A percentile compares a stretch with the other conserved stretches of the same genome.
Evolutionary conservation across 116 monocot species (phyloP).

Genomic region (Phalaenopsis hybrid): DNA sequence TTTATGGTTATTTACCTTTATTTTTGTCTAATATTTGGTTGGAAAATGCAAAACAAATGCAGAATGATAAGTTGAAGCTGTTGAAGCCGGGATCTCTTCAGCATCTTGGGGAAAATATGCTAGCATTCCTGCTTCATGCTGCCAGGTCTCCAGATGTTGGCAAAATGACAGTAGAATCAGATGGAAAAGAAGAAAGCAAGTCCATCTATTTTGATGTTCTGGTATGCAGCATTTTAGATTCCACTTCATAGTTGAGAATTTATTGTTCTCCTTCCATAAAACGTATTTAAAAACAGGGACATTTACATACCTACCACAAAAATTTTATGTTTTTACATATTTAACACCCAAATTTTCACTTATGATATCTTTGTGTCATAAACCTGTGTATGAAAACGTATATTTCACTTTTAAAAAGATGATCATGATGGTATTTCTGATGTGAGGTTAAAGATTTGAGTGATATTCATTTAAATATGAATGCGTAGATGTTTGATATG

Average conservation of each 20-base stretch:
- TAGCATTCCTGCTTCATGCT: slow-evolving; percentile 71
- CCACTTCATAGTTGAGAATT: slow-evolving; percentile 4
- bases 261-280: background rate
- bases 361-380: too few relatives aligned
- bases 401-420: too few relatives aligned
- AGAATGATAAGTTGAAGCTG: slow-evolving; percentile 91
- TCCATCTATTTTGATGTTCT: slow-evolving; percentile 78
- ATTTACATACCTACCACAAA: too few relatives aligned
- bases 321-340: too few relatives aligned
- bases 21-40: slow-evolving; percentile 4
- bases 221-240: slow-evolving; percentile 30
- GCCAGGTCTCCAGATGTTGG: slow-evolving; percentile 42
- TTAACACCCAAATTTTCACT: too few relatives aligned
- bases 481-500: too few relatives aligned
- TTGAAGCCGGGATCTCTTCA: slow-evolving; percentile 96
- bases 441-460: too few relatives aligned
- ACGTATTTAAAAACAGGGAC: background rate
- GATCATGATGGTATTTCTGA: too few relatives aligned
- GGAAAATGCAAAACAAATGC: slow-evolving; percentile 16
- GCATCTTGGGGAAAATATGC: slow-evolving; percentile 98
- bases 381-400: too few relatives aligned
- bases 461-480: too few relatives aligned
- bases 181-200: slow-evolving; percentile 16
- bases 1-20: background rate
- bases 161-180: slow-evolving; percentile 14